A percentile compares a stretch with the other conserved stretches of the same genome.
Conservation (phyloP, 2,329 filamentous ascomycete genomes). For the Aspergillus felis region DNA sequence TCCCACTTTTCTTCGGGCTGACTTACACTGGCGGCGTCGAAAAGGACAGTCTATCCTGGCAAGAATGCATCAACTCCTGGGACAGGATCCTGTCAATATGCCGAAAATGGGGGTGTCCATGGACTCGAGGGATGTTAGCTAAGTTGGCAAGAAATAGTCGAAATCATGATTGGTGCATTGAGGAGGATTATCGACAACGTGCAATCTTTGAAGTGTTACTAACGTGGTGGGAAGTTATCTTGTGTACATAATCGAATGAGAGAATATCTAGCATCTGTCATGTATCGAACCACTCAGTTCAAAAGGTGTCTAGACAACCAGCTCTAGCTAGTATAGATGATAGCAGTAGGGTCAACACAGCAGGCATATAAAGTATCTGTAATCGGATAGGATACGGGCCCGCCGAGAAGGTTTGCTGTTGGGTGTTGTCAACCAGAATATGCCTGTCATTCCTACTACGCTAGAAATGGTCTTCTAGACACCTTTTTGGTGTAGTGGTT, state of each 20-base stretch:
- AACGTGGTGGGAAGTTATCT: neutral
- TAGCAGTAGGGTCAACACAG: no score
- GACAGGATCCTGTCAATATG: conserved; percentile 36
- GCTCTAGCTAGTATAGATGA: no score
- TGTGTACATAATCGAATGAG: neutral
- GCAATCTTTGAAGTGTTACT: neutral
- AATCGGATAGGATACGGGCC: neutral
- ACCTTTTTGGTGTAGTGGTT: no score
- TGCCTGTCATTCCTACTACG: no score
- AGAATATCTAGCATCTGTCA: no score
- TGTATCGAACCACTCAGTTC: no score
- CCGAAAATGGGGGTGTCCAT: conserved; percentile 35
- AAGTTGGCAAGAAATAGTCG: neutral
- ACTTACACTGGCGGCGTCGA: neutral
- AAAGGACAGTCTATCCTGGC: conserved; percentile 22
- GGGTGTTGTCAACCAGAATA: no score
- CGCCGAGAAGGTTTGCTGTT: neutral
- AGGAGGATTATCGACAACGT: neutral
- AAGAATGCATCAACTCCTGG: conserved; percentile 31
- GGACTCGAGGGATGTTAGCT: conserved; percentile 22
- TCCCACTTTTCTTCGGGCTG: no score
- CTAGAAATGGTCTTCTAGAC: no score
- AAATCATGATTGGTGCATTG: neutral
- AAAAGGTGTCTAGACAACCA: no score
- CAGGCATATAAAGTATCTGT: neutral